Evolutionary conservation across 805 yeast genomes (phyloP).

Genomic region (Candida pini): DNA sequence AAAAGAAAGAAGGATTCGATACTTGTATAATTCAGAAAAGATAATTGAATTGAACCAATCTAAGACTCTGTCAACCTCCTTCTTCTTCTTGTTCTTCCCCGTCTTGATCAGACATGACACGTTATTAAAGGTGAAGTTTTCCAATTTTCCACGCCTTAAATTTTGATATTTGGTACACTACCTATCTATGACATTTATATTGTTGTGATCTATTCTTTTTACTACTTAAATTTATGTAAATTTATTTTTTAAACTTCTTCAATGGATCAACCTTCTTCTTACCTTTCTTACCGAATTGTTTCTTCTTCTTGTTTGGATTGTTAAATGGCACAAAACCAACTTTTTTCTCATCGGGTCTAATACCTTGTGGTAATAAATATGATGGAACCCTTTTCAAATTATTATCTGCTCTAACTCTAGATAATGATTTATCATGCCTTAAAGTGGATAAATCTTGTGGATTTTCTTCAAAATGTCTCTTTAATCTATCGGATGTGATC

Average conservation of each 20-base stretch:
- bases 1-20: too few relatives aligned
- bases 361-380: slow-evolving; percentile 78
- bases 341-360: slow-evolving; percentile 48
- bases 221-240: too few relatives aligned
- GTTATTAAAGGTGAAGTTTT: too few relatives aligned
- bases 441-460: slow-evolving; percentile 87
- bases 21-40: too few relatives aligned
- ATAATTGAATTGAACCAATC: too few relatives aligned
- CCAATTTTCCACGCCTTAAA: too few relatives aligned
- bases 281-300: slow-evolving; percentile 25
- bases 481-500: slow-evolving; percentile 81
- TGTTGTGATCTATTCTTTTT: too few relatives aligned
- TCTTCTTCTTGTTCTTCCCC: too few relatives aligned
- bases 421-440: slow-evolving; percentile 88
- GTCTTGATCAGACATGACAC: too few relatives aligned
- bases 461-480: slow-evolving; percentile 93
- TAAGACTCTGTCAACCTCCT: too few relatives aligned
- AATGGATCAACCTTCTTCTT: slow-evolving; percentile 48
- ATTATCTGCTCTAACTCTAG: slow-evolving; percentile 72
- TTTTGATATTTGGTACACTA: background rate
- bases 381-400: slow-evolving; percentile 92
- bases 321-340: slow-evolving; percentile 73
- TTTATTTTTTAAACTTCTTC: slow-evolving; percentile 33
- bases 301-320: slow-evolving; percentile 36
- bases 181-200: too few relatives aligned